Evolutionary conservation across 768 basidiomycete species (phyloP).

Genomic region (Tylopilus subfusipes): DNA sequence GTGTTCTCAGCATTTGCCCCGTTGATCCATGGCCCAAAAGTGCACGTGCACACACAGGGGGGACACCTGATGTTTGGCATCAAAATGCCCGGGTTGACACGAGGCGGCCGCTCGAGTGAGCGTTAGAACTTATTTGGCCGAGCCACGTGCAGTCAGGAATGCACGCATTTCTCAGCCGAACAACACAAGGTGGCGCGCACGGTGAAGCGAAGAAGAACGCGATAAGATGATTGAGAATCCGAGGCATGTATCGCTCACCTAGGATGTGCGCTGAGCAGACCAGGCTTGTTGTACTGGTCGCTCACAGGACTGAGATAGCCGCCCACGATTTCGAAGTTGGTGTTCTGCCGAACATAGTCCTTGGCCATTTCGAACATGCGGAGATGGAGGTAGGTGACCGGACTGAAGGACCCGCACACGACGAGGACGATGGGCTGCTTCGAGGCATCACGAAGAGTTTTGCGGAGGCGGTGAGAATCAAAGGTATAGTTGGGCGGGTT

Average conservation of each 20-base stretch:
- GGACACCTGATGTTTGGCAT: not conserved
- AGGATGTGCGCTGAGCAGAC: conserved; percentile 81
- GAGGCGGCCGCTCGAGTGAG: conserved; percentile 18
- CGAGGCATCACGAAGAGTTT: conserved; percentile 52
- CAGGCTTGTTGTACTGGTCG: conserved; percentile 95
- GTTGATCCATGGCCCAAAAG: not conserved
- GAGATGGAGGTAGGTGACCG: conserved; percentile 95
- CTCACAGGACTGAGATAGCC: conserved; percentile 96
- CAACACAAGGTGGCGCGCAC: not conserved
- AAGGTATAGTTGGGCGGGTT: conserved; percentile 67
- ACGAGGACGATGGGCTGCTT: conserved; percentile 92
- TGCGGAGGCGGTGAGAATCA: conserved; percentile 59
- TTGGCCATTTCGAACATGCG: conserved; percentile 99
- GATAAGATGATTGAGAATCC: not conserved
- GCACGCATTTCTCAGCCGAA: conserved; percentile 4
- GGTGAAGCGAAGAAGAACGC: not conserved
- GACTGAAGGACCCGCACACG: conserved; percentile 97
- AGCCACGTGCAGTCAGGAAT: not conserved
- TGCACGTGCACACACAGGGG: conserved; percentile 1
- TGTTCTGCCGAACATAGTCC: conserved; percentile 91
- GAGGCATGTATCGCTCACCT: conserved; percentile 55
- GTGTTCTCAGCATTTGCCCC: conserved; percentile 5
- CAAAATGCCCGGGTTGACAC: conserved; percentile 7
- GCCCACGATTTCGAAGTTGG: conserved; percentile 89
- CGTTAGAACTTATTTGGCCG: conserved; percentile 6